phyloP scores from a whole-genome alignment of 345 rosid genomes.

The Luvunga scandens region DNA sequence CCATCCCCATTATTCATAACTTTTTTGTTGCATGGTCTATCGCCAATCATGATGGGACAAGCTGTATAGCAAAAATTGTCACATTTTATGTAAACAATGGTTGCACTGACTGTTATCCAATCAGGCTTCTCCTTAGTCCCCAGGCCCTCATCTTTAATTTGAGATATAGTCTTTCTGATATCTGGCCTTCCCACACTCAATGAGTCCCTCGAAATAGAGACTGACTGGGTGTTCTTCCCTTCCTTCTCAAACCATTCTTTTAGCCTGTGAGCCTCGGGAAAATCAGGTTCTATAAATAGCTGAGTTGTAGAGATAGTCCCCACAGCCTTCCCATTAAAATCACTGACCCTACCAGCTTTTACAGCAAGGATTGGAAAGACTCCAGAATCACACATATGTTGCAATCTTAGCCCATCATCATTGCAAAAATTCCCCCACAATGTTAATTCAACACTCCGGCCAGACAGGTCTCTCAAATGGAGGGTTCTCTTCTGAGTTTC shows the following conservation, averaged over 20 bases:
- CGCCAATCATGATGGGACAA: conserved; percentile 80
- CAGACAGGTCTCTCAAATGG: conserved; percentile 82
- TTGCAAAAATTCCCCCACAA: conserved; percentile 82
- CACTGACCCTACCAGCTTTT: conserved; percentile 70
- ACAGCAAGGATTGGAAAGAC: conserved; percentile 71
- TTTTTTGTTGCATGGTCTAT: conserved; percentile 80
- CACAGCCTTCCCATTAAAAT: conserved; percentile 79
- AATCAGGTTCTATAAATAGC: conserved; percentile 68
- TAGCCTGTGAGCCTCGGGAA: conserved; percentile 61
- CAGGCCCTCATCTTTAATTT: conserved; percentile 85
- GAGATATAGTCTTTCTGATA: conserved; percentile 60
- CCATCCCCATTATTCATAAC: conserved; percentile 92
- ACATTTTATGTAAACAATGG: conserved; percentile 56
- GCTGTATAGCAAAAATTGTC: conserved; percentile 96
- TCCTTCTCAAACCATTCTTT: conserved; percentile 78
- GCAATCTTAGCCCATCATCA: conserved; percentile 73
- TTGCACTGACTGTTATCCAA: conserved; percentile 74
- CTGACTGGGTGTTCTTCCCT: conserved; percentile 55
- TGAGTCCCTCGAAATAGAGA: conserved; percentile 76
- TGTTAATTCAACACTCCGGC: conserved; percentile 82
- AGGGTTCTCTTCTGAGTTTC: conserved; percentile 80
- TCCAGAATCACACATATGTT: conserved; percentile 75
- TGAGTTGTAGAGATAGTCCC: conserved; percentile 78
- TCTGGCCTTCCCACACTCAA: conserved; percentile 53
- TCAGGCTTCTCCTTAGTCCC: conserved; percentile 96